Base-by-base conservation (phyloP, 345 rosid genomes). In the Chamaenerion angustifolium region DNA sequence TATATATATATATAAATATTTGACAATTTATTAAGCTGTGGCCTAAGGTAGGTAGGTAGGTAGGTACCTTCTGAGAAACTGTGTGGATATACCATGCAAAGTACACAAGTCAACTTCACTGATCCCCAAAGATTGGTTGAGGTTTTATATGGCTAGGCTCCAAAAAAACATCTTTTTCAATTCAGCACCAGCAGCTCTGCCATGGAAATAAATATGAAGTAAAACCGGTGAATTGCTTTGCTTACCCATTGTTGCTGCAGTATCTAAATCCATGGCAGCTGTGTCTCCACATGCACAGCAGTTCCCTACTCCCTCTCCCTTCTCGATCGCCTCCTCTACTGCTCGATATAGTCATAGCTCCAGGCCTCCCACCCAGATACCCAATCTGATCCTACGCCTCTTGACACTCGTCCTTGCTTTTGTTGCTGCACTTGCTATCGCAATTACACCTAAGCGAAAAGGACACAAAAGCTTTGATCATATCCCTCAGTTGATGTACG, bases 301-400 rank as follows among this genome's bases (percentile, higher is more conserved):
- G 3, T 66, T 72, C 9, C 88, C 94, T 45, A 77, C 92, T 1
- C 78, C 80, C 0, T 81, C 76, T 71, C 68, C 82, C 12, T 61
- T 76, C 61, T 73, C 86, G 0, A 64, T 51, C 6, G 56, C 75
- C 49, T 73, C 92, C 8, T 16, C 60, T 14, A 11, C 37, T 8
- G 37, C 37, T 23, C 27, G 27, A 23, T 23, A 23, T 23, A 23
- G 80, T 49, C 61, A 63, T 71, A 69, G 70, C 48, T 46, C 69
- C 3, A 65, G 72, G 57, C 74, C 72, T 11, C 61, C 71, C 12
- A 42, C 71, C 45, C 68, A 70, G 48, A 45, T 54, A 13, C 31
- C 48, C 8, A 49, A 13, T 59, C 74, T 82, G 46, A 46, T 68
- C 56, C 81, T 88, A 45, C 74, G 88, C 45, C 73, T 70, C 56